Evolutionary conservation across 1,284 basidiomycete species (phyloP).

Genomic region (Tetrapyrgos nigripes): DNA sequence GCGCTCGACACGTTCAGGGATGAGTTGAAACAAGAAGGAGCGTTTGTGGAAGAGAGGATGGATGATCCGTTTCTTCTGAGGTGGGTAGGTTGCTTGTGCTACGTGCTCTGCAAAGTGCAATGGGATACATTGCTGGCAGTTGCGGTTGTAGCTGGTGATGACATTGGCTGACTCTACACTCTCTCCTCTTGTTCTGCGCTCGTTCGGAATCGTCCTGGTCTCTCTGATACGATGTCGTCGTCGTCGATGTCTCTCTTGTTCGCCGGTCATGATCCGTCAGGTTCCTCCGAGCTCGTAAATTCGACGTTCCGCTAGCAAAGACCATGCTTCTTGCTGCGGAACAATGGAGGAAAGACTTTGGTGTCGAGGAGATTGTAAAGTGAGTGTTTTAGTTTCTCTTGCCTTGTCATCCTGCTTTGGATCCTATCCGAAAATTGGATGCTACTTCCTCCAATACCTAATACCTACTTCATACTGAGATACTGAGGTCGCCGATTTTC

Average conservation of each 20-base stretch:
- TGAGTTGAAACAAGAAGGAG: conserved; percentile 67
- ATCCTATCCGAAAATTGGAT: too few species aligned
- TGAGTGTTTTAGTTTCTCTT: conserved; percentile 43
- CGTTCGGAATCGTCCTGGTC: not conserved
- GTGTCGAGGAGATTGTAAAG: conserved; percentile 88
- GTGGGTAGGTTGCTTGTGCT: conserved; percentile 39
- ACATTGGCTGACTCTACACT: not conserved
- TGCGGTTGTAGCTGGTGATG: not conserved
- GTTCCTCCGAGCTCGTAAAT: conserved; percentile 94
- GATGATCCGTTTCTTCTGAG: conserved; percentile 83
- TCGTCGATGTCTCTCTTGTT: conserved; percentile 3
- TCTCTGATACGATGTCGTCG: not conserved
- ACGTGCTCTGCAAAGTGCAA: not conserved
- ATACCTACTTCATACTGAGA: too few species aligned
- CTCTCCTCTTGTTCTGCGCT: not conserved
- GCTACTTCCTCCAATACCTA: too few species aligned
- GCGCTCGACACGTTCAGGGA: conserved; percentile 77
- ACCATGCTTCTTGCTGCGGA: conserved; percentile 86
- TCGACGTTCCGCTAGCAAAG: conserved; percentile 86
- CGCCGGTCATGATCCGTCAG: conserved; percentile 38
- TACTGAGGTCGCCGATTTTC: too few species aligned
- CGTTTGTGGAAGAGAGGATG: conserved; percentile 74
- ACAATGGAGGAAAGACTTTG: conserved; percentile 91
- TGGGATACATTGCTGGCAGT: not conserved
- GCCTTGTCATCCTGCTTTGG: not conserved